Evolutionary conservation across 2,329 filamentous ascomycete species (phyloP).

Genomic region (Parascedosporium putredinis): DNA sequence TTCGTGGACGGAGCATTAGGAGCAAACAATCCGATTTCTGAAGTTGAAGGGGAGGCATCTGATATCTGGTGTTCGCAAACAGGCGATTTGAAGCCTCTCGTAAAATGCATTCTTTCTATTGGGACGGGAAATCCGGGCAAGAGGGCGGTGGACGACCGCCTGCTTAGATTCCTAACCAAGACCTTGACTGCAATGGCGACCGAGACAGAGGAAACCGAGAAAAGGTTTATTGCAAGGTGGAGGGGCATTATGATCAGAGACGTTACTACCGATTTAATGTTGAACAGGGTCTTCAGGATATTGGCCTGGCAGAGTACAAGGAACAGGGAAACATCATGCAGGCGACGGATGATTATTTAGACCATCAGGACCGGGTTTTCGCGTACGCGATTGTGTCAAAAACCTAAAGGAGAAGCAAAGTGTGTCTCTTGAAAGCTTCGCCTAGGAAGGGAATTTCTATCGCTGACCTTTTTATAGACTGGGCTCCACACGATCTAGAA

Average conservation of each 20-base stretch:
- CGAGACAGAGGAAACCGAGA: neutral
- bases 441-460: neutral
- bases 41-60: neutral
- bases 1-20: constrained; percentile 20
- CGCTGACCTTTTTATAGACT: neutral
- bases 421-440: neutral
- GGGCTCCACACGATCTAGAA: neutral
- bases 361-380: neutral
- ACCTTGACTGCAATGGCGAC: neutral
- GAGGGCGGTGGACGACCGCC: neutral
- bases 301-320: neutral
- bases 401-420: neutral
- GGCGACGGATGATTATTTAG: neutral
- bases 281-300: neutral
- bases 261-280: neutral
- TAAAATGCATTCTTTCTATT: neutral
- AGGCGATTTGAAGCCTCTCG: neutral
- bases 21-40: neutral
- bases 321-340: neutral
- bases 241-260: neutral
- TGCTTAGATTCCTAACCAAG: neutral
- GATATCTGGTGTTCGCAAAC: neutral
- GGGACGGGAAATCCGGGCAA: neutral
- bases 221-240: neutral
- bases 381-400: neutral